Evolutionary conservation across 139 green algal species (phyloP), one percentile per base, ranked within the genome.

Genomic region (Chloropicon primus): DNA sequence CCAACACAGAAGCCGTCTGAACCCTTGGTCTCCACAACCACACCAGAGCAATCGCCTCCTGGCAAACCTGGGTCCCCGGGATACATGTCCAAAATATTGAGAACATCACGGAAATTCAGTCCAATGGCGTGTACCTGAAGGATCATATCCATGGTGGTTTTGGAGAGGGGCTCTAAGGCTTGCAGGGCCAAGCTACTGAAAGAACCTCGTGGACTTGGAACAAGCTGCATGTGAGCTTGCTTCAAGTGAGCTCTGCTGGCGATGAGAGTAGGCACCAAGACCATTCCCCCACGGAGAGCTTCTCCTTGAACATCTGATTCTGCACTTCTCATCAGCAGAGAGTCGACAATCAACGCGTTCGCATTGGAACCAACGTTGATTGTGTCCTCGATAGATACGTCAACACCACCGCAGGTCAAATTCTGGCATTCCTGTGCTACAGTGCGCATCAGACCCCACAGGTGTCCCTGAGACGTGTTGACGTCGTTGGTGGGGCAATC

Each of bases 1-100:
- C 92, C 90, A 53, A 71, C 76, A 73, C 80, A 41, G 62, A 80
- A 22, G 25, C 25, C 23, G 25, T 41, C 24, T 2, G n/a, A 27
- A 2, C 86, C 85, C 2, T 75, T 73, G n/a, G 80, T 77, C 10
- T 62, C 27, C 25, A 91, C 73, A 62, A 96, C 88, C 25, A 95
- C 86, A 25, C 92, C 92, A 22, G 92, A 74, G 79, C 86, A 91
- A 82, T 97, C 92, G 24, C 82, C 87, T n/a, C 90, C 90, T 0
- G 92, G 91, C 24, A 80, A 77, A 0, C 92, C 92, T 1, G 92
- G 91, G 78, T 96, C 91, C 2, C 92, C 92, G 2, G 91, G 91
- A 83, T 96, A 96, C 92, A 94, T 94, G 77, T 89, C 89, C 77
- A 95, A 83, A 72, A 62, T 62, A 17, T 62, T 62, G 10, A 62